Conservation (phyloP, 306 rosid genomes). For the Acacia acuminata region DNA sequence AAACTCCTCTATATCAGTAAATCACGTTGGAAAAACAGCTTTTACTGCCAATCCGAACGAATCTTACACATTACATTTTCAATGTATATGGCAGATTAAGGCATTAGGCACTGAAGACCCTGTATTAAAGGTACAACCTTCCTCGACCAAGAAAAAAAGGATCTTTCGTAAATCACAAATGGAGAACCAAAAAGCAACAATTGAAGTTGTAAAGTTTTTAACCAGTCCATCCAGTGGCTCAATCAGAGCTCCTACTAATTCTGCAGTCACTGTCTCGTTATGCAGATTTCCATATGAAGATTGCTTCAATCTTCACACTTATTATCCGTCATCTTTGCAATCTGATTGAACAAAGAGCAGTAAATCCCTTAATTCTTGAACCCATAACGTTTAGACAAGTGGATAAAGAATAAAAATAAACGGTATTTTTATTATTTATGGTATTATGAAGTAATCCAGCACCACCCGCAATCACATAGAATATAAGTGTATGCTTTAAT, state of each 20-base stretch:
- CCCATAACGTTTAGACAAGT: constrained; percentile 15
- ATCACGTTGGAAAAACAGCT: too few species aligned
- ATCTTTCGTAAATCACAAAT: constrained; percentile 26
- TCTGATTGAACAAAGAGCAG: constrained; percentile 67
- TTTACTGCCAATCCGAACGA: too few species aligned
- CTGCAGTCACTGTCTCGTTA: constrained; percentile 47
- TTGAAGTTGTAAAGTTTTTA: constrained; percentile 15
- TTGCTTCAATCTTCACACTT: constrained; percentile 55
- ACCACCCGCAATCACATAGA: neutral
- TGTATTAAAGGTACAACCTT: neutral
- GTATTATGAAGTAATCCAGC: constrained; percentile 3
- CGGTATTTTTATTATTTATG: neutral
- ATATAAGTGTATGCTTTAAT: neutral
- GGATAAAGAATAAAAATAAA: neutral
- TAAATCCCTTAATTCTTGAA: constrained; percentile 30
- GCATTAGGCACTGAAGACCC: neutral
- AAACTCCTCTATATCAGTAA: too few species aligned
- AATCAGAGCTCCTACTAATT: constrained; percentile 36
- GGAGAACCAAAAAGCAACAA: constrained; percentile 17
- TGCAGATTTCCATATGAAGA: constrained; percentile 51
- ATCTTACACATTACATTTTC: accelerated
- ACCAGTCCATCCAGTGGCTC: neutral
- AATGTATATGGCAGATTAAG: too few species aligned
- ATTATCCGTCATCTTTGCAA: constrained; percentile 85
- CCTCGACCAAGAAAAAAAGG: constrained; percentile 3